Percentiles rank a stretch among this genome's conserved stretches.
phyloP scores from a whole-genome alignment of 139 green algal species.

The Asterochloris erici region DNA sequence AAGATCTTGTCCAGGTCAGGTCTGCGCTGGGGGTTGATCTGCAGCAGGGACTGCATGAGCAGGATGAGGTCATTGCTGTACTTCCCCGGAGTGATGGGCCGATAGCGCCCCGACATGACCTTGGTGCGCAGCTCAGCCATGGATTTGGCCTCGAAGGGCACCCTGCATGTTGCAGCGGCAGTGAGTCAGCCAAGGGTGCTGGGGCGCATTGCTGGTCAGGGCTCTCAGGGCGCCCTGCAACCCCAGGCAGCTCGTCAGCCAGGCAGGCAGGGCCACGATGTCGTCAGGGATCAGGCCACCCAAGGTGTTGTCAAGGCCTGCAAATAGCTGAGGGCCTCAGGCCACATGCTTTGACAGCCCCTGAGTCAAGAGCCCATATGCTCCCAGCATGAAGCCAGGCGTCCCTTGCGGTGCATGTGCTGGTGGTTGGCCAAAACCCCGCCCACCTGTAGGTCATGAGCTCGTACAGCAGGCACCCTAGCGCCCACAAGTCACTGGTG shows the following conservation, averaged over 20 bases:
- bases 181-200: too few relatives aligned
- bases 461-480: slow-evolving; percentile 87
- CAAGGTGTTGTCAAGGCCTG: too few relatives aligned
- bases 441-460: slow-evolving; percentile 63
- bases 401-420: too few relatives aligned
- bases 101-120: slow-evolving; percentile 48
- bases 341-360: too few relatives aligned
- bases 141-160: slow-evolving; percentile 65
- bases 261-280: too few relatives aligned
- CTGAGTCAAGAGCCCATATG: too few relatives aligned
- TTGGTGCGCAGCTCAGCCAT: slow-evolving; percentile 64
- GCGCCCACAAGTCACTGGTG: slow-evolving; percentile 74
- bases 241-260: too few relatives aligned
- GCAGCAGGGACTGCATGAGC: slow-evolving; percentile 54
- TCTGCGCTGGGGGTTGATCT: slow-evolving; percentile 44
- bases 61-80: slow-evolving; percentile 57
- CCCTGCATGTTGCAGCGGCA: slow-evolving; percentile 21
- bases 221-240: too few relatives aligned
- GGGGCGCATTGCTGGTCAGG: too few relatives aligned
- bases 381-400: too few relatives aligned
- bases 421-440: background rate
- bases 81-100: slow-evolving; percentile 35
- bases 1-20: slow-evolving; percentile 46
- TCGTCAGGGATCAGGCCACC: too few relatives aligned
- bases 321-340: too few relatives aligned